phyloP scores from a whole-genome alignment of 2,329 filamentous ascomycete genomes.

The Fonsecaea erecta region DNA sequence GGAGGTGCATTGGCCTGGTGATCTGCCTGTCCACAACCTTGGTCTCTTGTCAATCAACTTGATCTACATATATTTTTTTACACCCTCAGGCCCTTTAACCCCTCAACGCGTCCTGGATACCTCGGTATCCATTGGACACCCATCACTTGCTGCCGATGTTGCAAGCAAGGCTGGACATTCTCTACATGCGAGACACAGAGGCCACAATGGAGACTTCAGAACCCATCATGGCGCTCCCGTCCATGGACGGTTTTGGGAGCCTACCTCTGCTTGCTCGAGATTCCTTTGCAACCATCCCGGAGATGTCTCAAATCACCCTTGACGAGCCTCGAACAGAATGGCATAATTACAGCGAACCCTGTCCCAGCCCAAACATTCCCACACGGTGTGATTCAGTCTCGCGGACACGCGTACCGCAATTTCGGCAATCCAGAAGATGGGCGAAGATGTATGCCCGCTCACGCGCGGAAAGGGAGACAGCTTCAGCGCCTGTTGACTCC shows the following conservation, averaged over 20 bases:
- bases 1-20: background rate
- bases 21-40: background rate
- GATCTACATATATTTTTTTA: background rate
- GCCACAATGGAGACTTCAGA: background rate
- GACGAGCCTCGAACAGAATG: background rate
- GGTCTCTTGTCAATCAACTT: background rate
- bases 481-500: background rate
- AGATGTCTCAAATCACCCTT: slow-evolving; percentile 22
- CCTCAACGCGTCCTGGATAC: background rate
- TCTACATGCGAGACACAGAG: background rate
- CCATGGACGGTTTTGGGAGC: background rate
- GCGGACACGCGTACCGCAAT: slow-evolving; percentile 25
- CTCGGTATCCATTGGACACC: background rate
- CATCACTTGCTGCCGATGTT: background rate
- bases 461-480: background rate
- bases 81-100: background rate
- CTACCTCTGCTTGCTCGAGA: background rate
- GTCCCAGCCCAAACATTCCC: slow-evolving; percentile 20
- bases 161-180: background rate
- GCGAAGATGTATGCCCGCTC: slow-evolving; percentile 21
- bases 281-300: slow-evolving; percentile 18
- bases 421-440: slow-evolving; percentile 33
- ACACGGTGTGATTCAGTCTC: slow-evolving; percentile 1
- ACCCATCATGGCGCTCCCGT: background rate
- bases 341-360: slow-evolving; percentile 3